Evolutionary conservation across 192 early-diverging fungal species (phyloP).

Genomic region (Bifiguratus adelaidae): DNA sequence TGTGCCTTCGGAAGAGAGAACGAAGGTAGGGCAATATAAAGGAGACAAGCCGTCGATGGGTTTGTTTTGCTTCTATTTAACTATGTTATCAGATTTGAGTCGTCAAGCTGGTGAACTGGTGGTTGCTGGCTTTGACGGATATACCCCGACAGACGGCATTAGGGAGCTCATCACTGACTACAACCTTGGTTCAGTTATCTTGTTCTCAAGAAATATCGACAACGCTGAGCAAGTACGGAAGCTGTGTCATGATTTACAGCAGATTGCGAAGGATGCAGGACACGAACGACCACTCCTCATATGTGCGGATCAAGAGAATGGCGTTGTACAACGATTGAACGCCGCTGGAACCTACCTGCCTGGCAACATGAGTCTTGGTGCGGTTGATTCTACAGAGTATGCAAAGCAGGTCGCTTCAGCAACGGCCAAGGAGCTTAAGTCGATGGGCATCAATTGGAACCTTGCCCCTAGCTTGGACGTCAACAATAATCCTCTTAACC

Average conservation of each 20-base stretch:
- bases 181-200: conserved; percentile 21
- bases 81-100: not conserved
- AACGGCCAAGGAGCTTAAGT: conserved; percentile 12
- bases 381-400: conserved; percentile 7
- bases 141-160: conserved; percentile 15
- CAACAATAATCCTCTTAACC: conserved; percentile 26
- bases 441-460: conserved; percentile 24
- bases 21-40: too few relatives aligned
- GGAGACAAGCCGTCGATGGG: too few relatives aligned
- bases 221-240: conserved; percentile 11
- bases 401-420: conserved; percentile 13
- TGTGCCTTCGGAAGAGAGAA: too few relatives aligned
- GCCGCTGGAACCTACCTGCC: conserved; percentile 20
- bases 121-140: conserved; percentile 20
- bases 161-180: conserved; percentile 18
- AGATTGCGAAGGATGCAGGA: conserved; percentile 14
- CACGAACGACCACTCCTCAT: conserved; percentile 19
- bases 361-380: conserved; percentile 25
- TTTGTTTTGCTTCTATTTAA: too few relatives aligned
- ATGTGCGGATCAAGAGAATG: conserved; percentile 25
- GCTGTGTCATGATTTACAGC: conserved; percentile 10
- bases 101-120: conserved; percentile 14
- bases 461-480: conserved; percentile 23
- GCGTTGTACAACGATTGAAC: conserved; percentile 23
- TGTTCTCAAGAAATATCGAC: conserved; percentile 24